A percentile compares a stretch with the other conserved stretches of the same genome.
Evolutionary conservation across 495 filamentous ascomycete species (phyloP).

Genomic region (Tuber microsphaerosporum): DNA sequence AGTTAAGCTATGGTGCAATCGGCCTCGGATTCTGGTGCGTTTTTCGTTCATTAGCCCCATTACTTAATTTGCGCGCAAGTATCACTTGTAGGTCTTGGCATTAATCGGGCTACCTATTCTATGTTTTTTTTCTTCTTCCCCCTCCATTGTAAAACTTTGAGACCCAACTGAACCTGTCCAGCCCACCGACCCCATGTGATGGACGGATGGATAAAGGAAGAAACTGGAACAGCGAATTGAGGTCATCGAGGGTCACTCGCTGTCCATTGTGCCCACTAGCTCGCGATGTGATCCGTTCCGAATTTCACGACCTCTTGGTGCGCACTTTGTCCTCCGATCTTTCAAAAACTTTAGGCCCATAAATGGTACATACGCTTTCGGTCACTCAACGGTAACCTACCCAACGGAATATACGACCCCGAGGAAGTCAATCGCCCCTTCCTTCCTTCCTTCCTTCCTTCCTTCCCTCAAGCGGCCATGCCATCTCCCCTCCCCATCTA

Average conservation of each 20-base stretch:
- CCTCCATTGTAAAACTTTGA: background rate
- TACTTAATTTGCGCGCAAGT: background rate
- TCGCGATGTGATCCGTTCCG: background rate
- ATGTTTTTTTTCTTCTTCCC: background rate
- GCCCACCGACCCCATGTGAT: background rate
- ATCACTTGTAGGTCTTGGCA: slow-evolving; percentile 1
- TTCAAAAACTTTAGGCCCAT: background rate
- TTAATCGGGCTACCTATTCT: background rate
- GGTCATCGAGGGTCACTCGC: background rate
- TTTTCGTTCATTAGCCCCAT: too few species aligned
- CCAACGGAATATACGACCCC: background rate
- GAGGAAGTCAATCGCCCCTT: background rate
- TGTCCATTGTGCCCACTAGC: background rate
- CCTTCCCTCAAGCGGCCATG: background rate
- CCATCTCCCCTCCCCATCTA: background rate
- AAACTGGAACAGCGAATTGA: background rate
- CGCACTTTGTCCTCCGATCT: background rate
- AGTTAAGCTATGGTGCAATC: too few species aligned
- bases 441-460: background rate
- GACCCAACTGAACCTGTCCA: background rate
- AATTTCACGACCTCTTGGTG: background rate
- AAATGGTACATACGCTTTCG: background rate
- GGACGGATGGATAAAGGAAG: background rate
- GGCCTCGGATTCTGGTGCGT: too few species aligned
- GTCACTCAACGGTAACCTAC: background rate